Evolutionary conservation across 2,329 filamentous ascomycete species (phyloP), one percentile per base, ranked within the genome.

Genomic region (Tolypocladium inflatum): DNA sequence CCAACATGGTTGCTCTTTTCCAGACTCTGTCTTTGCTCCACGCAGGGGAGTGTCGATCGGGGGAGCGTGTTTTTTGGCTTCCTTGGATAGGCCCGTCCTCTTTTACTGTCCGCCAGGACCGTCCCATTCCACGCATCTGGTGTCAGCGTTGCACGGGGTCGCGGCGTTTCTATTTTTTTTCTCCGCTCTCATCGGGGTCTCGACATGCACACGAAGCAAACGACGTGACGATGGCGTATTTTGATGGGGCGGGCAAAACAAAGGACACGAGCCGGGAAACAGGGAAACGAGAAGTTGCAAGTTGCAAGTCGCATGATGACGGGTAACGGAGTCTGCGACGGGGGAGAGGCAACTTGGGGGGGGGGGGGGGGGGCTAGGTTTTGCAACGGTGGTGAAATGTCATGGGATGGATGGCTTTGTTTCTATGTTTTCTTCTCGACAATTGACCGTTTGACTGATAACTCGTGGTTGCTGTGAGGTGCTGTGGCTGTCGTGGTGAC

Each of bases 151-250:
- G 9, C 48, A 21, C 48, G 3, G 19, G 10, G 45, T 26, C 26
- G 26, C 7, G 43, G 43, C 13, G 15, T 15, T 35, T 35, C 9
- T 33, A 30, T 21, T n/a, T 54, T 39, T 15, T 39, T 39, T 21
- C 39, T 41, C 52, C 17, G 39, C 26, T 17, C 38, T 57, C 51
- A 51, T 51, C 48, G 19, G 48, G 26, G 17, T 35, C 45, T 50
- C 45, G 45, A n/a, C 45, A 50, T 50, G 45, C 26, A 51, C 64
- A 66, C 51, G 56, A 63, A 35, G 52, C 59, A 7, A 54, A 58
- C 37, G 63, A 65, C 33, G 55, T 69, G 41, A 43, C 54, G 42
- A 54, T 59, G 23, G 61, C 64, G 60, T 55, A 59, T 62, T 51
- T 71, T 66, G 48, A 51, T 21, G 19, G 45, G 8, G 9, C 4